Evolutionary conservation across 164 flowering plant genomes (phyloP).

Genomic region (Aristolochia fimbriata): DNA sequence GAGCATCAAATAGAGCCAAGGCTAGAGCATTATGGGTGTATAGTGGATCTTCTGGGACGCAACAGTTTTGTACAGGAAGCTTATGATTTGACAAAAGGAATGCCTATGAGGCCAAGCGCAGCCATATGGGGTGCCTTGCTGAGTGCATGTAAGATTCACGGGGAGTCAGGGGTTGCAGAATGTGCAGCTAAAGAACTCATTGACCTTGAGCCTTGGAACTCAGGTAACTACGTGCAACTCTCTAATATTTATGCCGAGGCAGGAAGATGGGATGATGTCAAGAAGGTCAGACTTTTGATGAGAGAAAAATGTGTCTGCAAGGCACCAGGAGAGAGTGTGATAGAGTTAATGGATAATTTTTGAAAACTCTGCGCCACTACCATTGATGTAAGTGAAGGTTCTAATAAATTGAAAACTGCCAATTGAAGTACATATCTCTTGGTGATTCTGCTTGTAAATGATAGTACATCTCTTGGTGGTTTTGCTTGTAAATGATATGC

Average conservation of each 20-base stretch:
- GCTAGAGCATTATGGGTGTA: slow-evolving; percentile 77
- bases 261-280: slow-evolving; percentile 67
- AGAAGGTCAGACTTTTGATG: slow-evolving; percentile 57
- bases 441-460: too few relatives aligned
- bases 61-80: too few relatives aligned
- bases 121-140: slow-evolving; percentile 58
- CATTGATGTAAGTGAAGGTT: too few relatives aligned
- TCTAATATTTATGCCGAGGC: slow-evolving; percentile 80
- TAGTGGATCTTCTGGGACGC: slow-evolving; percentile 74
- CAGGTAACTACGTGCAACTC: slow-evolving; percentile 70
- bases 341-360: not conserved
- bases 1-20: slow-evolving; percentile 37
- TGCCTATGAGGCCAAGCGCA: too few relatives aligned
- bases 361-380: too few relatives aligned
- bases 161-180: slow-evolving; percentile 55
- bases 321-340: slow-evolving; percentile 46
- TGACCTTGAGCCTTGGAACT: slow-evolving; percentile 63
- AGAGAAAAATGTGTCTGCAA: slow-evolving; percentile 38
- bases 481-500: too few relatives aligned
- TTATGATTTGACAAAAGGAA: too few relatives aligned
- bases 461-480: too few relatives aligned
- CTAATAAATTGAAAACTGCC: not conserved
- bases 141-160: slow-evolving; percentile 55
- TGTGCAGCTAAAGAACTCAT: slow-evolving; percentile 53
- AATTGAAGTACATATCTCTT: too few relatives aligned